Conservation (phyloP, 2,329 filamentous ascomycete genomes). For the Triangularia verruculosa region DNA sequence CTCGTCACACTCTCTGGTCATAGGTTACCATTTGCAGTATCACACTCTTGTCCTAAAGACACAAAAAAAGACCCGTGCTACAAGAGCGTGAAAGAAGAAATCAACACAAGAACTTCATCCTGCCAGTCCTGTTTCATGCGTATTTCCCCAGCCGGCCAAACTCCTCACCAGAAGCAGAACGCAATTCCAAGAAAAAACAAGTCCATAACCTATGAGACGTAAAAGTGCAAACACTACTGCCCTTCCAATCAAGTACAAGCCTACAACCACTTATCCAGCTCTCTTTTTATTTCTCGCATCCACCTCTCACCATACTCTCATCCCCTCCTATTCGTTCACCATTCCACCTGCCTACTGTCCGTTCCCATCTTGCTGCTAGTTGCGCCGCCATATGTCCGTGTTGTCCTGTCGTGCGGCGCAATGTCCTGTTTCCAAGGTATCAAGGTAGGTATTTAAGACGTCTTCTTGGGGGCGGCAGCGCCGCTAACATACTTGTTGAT, state of each 20-base stretch:
- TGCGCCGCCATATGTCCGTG: conserved; percentile 11
- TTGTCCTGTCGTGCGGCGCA: conserved; percentile 14
- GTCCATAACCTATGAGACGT: conserved; percentile 1
- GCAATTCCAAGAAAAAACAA: background rate
- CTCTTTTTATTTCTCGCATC: background rate
- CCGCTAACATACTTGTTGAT: conserved; percentile 67
- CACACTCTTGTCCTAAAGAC: background rate
- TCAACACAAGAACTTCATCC: background rate
- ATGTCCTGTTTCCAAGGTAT: no score
- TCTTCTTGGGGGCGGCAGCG: conserved; percentile 61
- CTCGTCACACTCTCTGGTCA: background rate
- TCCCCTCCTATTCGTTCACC: background rate
- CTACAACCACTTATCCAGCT: background rate
- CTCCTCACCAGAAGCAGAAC: background rate
- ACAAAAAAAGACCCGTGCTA: background rate
- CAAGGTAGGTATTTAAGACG: conserved; percentile 43
- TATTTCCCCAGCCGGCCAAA: background rate
- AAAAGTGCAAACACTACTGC: background rate
- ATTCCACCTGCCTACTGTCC: background rate
- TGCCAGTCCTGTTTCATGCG: background rate
- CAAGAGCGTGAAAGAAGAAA: background rate
- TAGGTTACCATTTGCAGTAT: background rate
- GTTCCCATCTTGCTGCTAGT: background rate
- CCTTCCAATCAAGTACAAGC: background rate
- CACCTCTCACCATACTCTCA: background rate